These are phyloP conservation scores for Schwanniomyces yamadae DNA, from an alignment of 805 yeast genomes.

Conservation along the genomic window DNA sequence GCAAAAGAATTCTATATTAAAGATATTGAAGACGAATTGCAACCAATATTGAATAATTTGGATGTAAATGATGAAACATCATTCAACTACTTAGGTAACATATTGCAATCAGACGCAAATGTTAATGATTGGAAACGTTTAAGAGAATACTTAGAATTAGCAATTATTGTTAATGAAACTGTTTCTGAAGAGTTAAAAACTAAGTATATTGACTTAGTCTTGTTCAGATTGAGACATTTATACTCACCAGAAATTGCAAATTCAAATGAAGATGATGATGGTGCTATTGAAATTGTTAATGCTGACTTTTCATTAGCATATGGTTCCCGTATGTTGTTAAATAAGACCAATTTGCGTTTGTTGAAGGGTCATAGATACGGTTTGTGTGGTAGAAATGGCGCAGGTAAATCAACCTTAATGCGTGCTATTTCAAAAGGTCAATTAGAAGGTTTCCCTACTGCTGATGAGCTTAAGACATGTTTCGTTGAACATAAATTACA, in stretches of 20 bases:
- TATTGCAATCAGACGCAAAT: constrained; percentile 42
- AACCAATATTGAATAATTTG: constrained; percentile 6
- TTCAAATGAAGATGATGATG: constrained; percentile 62
- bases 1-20: constrained; percentile 46
- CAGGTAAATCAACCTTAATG: constrained; percentile 97
- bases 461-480: constrained; percentile 83
- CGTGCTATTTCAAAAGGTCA: constrained; percentile 96
- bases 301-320: constrained; percentile 95
- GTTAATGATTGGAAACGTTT: constrained; percentile 51
- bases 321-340: constrained; percentile 94
- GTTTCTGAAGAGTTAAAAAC: constrained; percentile 30
- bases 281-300: constrained; percentile 88
- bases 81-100: constrained; percentile 45
- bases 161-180: constrained; percentile 19
- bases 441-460: constrained; percentile 94
- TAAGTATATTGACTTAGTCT: constrained; percentile 42
- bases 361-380: constrained; percentile 97
- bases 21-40: constrained; percentile 9
- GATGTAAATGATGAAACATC: constrained; percentile 33
- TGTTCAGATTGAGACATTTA: constrained; percentile 50
- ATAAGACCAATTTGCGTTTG: constrained; percentile 85
- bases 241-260: constrained; percentile 45
- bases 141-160: constrained; percentile 49
- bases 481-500: constrained; percentile 96
- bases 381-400: constrained; percentile 97